Evolutionary conservation across 2,329 filamentous ascomycete species (phyloP), one percentile per base, ranked within the genome.

Genomic region (Xylariaceae sp.): DNA sequence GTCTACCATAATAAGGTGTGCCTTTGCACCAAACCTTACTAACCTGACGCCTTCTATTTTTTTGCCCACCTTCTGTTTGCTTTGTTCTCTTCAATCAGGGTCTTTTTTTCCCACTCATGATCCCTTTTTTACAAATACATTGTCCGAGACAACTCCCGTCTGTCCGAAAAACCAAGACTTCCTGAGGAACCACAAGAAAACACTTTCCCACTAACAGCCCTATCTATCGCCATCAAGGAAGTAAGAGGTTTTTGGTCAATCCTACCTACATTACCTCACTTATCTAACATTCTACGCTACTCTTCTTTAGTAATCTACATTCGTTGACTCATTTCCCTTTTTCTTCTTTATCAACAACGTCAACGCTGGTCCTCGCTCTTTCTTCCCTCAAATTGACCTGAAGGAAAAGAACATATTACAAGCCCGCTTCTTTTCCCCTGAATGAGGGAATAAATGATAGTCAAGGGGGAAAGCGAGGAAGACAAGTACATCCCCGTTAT

Each of bases 301-400:
- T 11, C 35, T 11, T 37, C 42, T 30, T 19, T 44, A 44, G 11
- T 45, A 45, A 47, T 50, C 42, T 49, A 47, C 52, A 54, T 55
- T 50, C 49, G 47, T 53, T 61, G 57, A 54, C 60, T 58, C 53
- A 60, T 61, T 60, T 56, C 32, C 56, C 57, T 59, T 58, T 58
- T 58, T 58, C 55, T 58, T 41, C 50, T 27, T 47, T 4, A 47
- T 35, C 32, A 53, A 6, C 30, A 19, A 11, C 48, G 35, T 27
- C 49, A 34, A 47, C 50, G 54, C 54, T 53, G 57, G 50, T 51
- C 48, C 19, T 54, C 54, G 53, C 53, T 47, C 37, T 52, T 44
- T 54, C 29, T 30, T 9, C 30, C 19, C 8, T 6, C 27, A 46
- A 57, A 59, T 50, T 51, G 45, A 48, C 35, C 35, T 11, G 35